Conservation (phyloP, 169 alveolate species). For the Cryptosporidium baileyi region DNA sequence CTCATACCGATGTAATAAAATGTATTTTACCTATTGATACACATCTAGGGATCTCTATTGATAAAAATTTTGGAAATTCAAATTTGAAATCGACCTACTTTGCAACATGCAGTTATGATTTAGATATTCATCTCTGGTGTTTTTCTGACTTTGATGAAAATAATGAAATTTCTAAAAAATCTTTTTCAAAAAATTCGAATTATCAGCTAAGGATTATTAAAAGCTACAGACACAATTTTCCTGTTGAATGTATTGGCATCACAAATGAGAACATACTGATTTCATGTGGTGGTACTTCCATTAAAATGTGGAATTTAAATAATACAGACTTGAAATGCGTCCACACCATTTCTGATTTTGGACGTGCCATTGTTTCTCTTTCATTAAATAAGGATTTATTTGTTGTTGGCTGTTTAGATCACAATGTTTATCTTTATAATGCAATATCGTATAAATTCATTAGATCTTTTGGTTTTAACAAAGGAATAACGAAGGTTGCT, state of each 20-base stretch:
- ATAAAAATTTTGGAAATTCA: background rate
- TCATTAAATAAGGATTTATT: background rate
- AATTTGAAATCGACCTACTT: background rate
- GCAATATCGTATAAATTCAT: slow-evolving; percentile 6
- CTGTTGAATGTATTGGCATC: slow-evolving; percentile 42
- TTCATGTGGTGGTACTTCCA: slow-evolving; percentile 50
- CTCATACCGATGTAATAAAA: slow-evolving; percentile 25
- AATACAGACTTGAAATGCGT: background rate
- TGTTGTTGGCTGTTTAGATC: slow-evolving; percentile 61
- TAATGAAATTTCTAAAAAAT: background rate
- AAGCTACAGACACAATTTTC: background rate
- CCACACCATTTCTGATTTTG: slow-evolving; percentile 6
- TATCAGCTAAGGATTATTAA: background rate
- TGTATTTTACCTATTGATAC: slow-evolving; percentile 1
- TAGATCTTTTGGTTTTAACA: slow-evolving; percentile 13
- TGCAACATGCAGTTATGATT: slow-evolving; percentile 59
- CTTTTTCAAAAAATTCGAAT: background rate
- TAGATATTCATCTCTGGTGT: slow-evolving; percentile 40
- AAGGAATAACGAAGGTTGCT: slow-evolving; percentile 24
- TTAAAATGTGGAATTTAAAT: slow-evolving; percentile 36
- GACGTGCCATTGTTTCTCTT: slow-evolving; percentile 28
- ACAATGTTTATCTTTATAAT: slow-evolving; percentile 8
- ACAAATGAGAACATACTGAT: background rate
- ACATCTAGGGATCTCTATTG: background rate
- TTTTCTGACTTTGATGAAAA: background rate